A percentile compares a stretch with the other conserved stretches of the same genome.
Conservation (phyloP, 2,329 filamentous ascomycete species). For the Fusarium lateritium region DNA sequence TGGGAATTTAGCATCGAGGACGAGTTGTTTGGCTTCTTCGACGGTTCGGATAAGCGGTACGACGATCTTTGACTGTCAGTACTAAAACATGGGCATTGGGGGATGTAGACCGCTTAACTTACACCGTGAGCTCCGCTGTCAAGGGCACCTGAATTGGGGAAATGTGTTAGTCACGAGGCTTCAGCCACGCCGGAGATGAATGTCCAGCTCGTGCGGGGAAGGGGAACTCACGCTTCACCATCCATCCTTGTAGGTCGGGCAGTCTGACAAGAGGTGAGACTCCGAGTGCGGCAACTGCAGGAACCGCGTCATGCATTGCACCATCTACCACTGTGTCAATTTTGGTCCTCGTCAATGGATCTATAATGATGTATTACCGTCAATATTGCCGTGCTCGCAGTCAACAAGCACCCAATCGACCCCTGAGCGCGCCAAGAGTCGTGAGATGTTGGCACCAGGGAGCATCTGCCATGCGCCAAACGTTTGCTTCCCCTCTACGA, state of each 20-base stretch:
- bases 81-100: background rate
- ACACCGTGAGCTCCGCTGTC: conserved; percentile 66
- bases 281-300: conserved; percentile 64
- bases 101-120: conserved; percentile 40
- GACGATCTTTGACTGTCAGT: conserved; percentile 57
- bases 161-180: too few species aligned
- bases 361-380: conserved; percentile 53
- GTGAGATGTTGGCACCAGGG: conserved; percentile 71
- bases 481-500: conserved; percentile 63
- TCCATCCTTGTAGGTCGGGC: conserved; percentile 64
- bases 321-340: conserved; percentile 53
- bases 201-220: background rate
- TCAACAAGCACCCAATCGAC: conserved; percentile 77
- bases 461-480: conserved; percentile 76
- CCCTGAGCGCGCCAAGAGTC: conserved; percentile 72
- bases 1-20: conserved; percentile 66
- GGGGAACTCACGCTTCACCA: conserved; percentile 59
- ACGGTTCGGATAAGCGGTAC: conserved; percentile 62
- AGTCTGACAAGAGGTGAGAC: conserved; percentile 64
- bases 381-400: conserved; percentile 68
- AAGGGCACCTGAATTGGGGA: conserved; percentile 56
- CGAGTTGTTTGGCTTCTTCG: conserved; percentile 62
- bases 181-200: background rate
- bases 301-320: conserved; percentile 69
- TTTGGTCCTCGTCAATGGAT: background rate